Percentiles rank a stretch among this genome's conserved stretches.
Conservation (phyloP, 495 filamentous ascomycete genomes). For the Penicillium chermesinum region DNA sequence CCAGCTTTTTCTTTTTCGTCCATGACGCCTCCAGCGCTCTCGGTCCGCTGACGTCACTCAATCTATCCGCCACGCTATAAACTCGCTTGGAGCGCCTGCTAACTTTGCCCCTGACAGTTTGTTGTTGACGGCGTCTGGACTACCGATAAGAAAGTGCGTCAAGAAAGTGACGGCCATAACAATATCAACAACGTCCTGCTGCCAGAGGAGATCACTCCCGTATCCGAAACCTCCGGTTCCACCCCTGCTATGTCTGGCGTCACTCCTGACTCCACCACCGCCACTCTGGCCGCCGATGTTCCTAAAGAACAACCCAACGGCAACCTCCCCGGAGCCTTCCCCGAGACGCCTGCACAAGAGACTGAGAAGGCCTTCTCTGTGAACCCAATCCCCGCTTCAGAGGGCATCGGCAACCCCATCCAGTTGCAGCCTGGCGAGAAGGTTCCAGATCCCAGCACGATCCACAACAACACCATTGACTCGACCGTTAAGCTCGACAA, state of each 20-base stretch:
- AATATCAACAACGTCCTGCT: constrained; percentile 88
- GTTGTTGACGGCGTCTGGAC: constrained; percentile 88
- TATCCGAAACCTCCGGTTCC: constrained; percentile 14
- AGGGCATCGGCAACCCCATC: constrained; percentile 74
- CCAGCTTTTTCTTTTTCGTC: constrained; percentile 6
- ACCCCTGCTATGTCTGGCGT: constrained; percentile 58
- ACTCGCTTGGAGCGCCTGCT: constrained; percentile 11
- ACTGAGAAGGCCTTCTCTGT: constrained; percentile 54
- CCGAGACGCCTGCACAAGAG: constrained; percentile 65
- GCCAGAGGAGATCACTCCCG: constrained; percentile 56
- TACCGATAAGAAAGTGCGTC: constrained; percentile 68
- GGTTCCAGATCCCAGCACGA: constrained; percentile 57
- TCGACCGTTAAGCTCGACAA: constrained; percentile 69
- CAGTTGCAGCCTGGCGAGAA: constrained; percentile 72
- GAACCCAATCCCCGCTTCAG: constrained; percentile 66
- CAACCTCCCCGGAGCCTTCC: constrained; percentile 70
- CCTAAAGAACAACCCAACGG: constrained; percentile 50
- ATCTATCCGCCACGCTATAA: constrained; percentile 22
- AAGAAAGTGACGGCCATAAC: constrained; percentile 69
- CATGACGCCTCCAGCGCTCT: constrained; percentile 23
- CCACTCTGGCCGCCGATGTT: constrained; percentile 60
- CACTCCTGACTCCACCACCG: constrained; percentile 69
- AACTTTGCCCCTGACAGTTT: constrained; percentile 54
- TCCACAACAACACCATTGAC: constrained; percentile 42
- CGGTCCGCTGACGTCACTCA: constrained; percentile 32